phyloP scores from a whole-genome alignment of 768 basidiomycete species.

The Termitomyces sp. region DNA sequence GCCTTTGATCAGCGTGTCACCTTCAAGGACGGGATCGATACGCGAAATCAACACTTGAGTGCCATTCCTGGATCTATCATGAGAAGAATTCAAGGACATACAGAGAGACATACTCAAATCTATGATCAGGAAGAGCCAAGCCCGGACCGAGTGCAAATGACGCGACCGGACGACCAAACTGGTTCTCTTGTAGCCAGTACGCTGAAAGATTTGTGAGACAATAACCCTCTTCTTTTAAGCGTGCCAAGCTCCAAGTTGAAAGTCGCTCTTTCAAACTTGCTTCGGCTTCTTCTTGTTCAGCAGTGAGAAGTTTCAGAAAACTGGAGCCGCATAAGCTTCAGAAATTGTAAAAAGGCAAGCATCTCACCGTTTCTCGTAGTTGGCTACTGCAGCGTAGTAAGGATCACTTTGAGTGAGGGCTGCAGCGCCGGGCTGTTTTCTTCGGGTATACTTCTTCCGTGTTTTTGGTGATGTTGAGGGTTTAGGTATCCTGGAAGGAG shows the following conservation, averaged over 20 bases:
- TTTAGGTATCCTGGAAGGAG: constrained; percentile 38
- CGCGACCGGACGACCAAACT: constrained; percentile 64
- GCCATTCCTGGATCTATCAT: constrained; percentile 52
- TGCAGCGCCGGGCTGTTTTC: constrained; percentile 33
- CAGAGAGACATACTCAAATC: constrained; percentile 57
- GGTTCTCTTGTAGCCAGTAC: constrained; percentile 65
- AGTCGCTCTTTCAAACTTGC: constrained; percentile 59
- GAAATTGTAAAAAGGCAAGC: constrained; percentile 11
- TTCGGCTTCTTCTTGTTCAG: constrained; percentile 66
- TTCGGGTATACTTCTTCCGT: constrained; percentile 25
- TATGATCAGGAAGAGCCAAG: constrained; percentile 56
- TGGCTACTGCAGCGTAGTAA: constrained; percentile 46
- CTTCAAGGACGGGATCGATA: constrained; percentile 47
- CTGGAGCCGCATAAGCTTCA: constrained; percentile 20
- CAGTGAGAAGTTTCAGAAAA: constrained; percentile 44
- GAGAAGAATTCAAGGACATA: background rate
- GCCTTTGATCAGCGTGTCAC: constrained; percentile 51
- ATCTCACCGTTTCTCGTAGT: constrained; percentile 51
- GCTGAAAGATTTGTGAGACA: constrained; percentile 61
- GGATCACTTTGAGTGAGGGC: constrained; percentile 33
- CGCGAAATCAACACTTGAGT: constrained; percentile 64
- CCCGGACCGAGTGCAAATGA: constrained; percentile 66
- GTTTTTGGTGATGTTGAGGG: constrained; percentile 6
- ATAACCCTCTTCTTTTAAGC: constrained; percentile 69
- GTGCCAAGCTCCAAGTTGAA: constrained; percentile 59